Percentiles rank a stretch among this genome's conserved stretches.
Conservation (phyloP, 495 filamentous ascomycete species). For the Penicillium alfredii region DNA sequence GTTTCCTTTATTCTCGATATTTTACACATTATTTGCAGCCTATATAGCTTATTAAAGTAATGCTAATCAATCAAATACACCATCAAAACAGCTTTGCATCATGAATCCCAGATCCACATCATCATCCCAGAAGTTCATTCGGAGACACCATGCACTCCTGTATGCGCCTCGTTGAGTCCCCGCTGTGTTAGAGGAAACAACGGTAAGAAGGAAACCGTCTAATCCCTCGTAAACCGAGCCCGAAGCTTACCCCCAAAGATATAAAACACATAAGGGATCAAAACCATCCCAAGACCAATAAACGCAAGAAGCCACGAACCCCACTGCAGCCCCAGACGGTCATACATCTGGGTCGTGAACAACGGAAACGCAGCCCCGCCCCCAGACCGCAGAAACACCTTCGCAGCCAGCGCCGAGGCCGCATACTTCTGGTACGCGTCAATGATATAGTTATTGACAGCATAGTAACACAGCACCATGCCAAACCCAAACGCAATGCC, state of each 20-base stretch:
- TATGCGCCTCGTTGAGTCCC: too few species aligned
- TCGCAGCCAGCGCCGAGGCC: constrained; percentile 30
- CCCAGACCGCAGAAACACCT: constrained; percentile 28
- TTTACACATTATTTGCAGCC: too few species aligned
- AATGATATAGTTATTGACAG: constrained; percentile 64
- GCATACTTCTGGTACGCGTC: constrained; percentile 52
- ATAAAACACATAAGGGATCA: constrained; percentile 42
- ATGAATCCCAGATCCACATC: too few species aligned
- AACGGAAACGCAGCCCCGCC: constrained; percentile 42
- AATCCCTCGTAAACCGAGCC: too few species aligned
- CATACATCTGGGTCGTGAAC: constrained; percentile 48
- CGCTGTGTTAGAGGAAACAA: too few species aligned
- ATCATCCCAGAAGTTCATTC: too few species aligned
- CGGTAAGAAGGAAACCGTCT: too few species aligned
- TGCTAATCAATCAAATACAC: too few species aligned
- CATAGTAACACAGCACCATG: constrained; percentile 62
- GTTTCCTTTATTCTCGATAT: too few species aligned
- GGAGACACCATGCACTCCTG: too few species aligned
- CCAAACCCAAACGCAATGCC: constrained; percentile 63
- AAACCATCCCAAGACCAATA: constrained; percentile 43
- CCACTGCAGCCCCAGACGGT: constrained; percentile 49
- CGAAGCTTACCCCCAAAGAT: constrained; percentile 21
- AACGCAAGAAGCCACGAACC: constrained; percentile 51
- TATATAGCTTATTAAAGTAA: too few species aligned
- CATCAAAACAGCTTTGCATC: too few species aligned